Base-by-base conservation (phyloP, 2,329 filamentous ascomycete genomes). In the Chalara sp. region DNA sequence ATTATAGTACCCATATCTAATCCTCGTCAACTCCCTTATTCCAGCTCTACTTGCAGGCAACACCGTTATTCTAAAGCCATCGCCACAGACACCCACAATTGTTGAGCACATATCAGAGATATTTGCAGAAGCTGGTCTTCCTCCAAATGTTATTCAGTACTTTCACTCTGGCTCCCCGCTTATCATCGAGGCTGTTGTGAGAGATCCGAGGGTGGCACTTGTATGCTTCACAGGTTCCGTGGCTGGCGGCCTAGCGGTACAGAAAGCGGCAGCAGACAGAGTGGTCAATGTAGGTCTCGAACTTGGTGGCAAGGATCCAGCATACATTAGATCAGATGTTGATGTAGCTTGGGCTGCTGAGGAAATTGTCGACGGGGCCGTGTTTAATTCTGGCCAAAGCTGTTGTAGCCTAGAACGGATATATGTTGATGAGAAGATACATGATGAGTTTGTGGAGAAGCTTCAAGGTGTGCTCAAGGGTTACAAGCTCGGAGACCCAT, bases 331-430 rank as follows among this genome's bases (percentile, higher is more conserved):
- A 53, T 75, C 74, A 6, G 92, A 97, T 63, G 89, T 96, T 1
- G 90, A 97, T 65, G 70, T 95, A 45, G 81, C 82, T 45, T 96
- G 91, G 92, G 91, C 86, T 0, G 92, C 92, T 0, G 90, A 87
- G 59, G 90, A 96, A 70, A 93, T 97, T 62, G 89, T 97, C 11
- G 92, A 97, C 61, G 92, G 92, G 21, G 85, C 90, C n/a, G 76
- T 97, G 51, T 97, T 97, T 77, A 97, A 97, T 73, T 96, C 91
- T 47, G 92, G 92, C n/a, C 92, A 97, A 74, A 95, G 89, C 67
- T 97, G 92, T 75, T 97, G 92, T 70, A 87, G 89, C 29, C 76
- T 97, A 49, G 92, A 97, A 72, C 79, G 92, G 33, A 82, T 97
- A 21, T 97, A 97, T 63, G 91, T 97, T 5, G 83, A 93, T 62